Evolutionary conservation across 179 eudicot genomes (phyloP).

Genomic region (Patellifolia procumbens): DNA sequence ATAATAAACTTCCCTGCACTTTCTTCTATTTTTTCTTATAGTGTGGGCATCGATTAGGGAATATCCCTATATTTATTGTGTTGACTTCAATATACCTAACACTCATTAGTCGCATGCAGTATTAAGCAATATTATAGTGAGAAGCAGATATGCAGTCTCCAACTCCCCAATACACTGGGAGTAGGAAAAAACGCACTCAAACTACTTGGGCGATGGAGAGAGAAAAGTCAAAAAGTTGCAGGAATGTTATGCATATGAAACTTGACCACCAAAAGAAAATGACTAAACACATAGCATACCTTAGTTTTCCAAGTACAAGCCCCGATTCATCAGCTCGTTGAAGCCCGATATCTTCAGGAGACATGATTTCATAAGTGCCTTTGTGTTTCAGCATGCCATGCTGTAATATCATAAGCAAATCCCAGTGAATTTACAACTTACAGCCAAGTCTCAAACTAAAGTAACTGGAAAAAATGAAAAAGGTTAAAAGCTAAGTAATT

Average conservation of each 20-base stretch:
- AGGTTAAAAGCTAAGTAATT: background rate
- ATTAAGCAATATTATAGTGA: background rate
- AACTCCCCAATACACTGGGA: background rate
- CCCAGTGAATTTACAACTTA: background rate
- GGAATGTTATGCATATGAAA: background rate
- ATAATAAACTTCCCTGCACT: background rate
- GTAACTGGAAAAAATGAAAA: too few species aligned
- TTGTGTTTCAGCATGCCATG: slow-evolving; percentile 96
- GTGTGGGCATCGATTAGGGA: background rate
- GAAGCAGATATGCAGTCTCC: background rate
- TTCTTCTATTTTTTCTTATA: background rate
- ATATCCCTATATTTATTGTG: background rate
- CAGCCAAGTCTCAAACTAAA: background rate
- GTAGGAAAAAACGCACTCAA: background rate
- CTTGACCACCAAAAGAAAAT: background rate
- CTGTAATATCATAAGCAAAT: slow-evolving; percentile 38
- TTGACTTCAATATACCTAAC: background rate
- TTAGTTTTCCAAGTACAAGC: slow-evolving; percentile 93
- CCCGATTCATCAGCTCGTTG: slow-evolving; percentile 82
- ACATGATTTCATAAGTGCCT: slow-evolving; percentile 86
- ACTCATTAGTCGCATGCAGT: background rate
- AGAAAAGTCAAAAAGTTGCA: background rate
- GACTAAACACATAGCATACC: slow-evolving; percentile 40
- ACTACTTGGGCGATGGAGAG: slow-evolving; percentile 1
- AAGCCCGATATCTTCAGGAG: slow-evolving; percentile 98